phyloP scores from a whole-genome alignment of 495 filamentous ascomycete species.

The Letharia columbiana region DNA sequence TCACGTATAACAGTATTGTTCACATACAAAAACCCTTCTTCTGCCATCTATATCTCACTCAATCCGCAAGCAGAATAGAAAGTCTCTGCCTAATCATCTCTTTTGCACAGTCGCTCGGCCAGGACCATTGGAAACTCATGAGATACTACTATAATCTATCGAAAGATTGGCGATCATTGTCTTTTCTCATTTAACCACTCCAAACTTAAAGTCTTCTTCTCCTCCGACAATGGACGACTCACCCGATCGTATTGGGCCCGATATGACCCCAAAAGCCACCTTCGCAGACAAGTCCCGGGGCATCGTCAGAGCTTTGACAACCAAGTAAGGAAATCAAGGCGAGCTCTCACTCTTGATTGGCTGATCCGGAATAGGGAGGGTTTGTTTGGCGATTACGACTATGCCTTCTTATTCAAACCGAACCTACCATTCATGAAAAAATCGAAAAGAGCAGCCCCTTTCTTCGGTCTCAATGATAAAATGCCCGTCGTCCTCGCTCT shows the following conservation, averaged over 20 bases:
- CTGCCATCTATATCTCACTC: neutral
- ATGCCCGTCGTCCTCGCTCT: constrained; percentile 75
- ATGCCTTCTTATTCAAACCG: constrained; percentile 67
- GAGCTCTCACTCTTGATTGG: neutral
- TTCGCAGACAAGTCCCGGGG: constrained; percentile 33
- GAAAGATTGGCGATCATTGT: constrained; percentile 13
- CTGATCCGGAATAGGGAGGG: constrained; percentile 43
- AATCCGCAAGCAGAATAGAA: neutral
- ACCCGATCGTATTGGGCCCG: constrained; percentile 45
- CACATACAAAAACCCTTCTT: neutral
- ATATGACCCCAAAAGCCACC: constrained; percentile 35
- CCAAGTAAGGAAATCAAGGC: constrained; percentile 33
- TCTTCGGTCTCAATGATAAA: constrained; percentile 78
- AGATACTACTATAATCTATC: constrained; percentile 7
- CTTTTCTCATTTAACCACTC: neutral
- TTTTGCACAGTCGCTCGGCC: neutral
- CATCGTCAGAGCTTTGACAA: constrained; percentile 39
- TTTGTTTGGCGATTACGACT: constrained; percentile 79
- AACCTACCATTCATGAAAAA: constrained; percentile 77
- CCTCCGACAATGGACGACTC: constrained; percentile 19
- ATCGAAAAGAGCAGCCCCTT: constrained; percentile 55
- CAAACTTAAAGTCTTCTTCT: neutral
- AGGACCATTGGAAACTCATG: neutral
- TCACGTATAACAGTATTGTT: neutral
- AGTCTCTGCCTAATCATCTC: neutral